Evolutionary conservation across 2,329 filamentous ascomycete species (phyloP).

Genomic region (Diaporthe helianthi): DNA sequence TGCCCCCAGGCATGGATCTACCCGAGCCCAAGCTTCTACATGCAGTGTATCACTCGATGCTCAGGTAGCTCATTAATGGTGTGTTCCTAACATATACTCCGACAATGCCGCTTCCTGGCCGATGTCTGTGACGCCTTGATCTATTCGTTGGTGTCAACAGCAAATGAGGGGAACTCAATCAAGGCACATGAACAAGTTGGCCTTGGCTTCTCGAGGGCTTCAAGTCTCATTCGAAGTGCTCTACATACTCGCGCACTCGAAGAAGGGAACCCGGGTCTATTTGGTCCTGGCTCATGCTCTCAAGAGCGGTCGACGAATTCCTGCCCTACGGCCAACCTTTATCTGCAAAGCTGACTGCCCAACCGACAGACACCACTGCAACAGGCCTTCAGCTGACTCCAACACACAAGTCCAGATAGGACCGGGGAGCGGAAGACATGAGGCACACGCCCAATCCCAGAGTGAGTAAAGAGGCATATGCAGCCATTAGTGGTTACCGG

Average conservation of each 20-base stretch:
- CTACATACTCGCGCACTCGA: neutral
- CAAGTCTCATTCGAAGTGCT: neutral
- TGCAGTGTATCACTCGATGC: slow-evolving; percentile 18
- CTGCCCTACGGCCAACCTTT: neutral
- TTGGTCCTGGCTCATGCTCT: neutral
- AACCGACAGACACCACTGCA: neutral
- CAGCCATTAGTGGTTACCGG: slow-evolving; percentile 13
- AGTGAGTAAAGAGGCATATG: neutral
- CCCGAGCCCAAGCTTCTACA: slow-evolving; percentile 22
- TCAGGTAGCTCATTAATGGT: neutral
- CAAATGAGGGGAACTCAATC: neutral
- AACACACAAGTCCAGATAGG: neutral
- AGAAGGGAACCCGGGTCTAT: neutral
- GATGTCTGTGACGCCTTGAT: neutral
- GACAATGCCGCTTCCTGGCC: neutral
- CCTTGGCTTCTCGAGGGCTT: neutral
- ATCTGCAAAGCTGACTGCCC: neutral
- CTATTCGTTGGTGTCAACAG: neutral
- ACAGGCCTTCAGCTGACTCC: neutral
- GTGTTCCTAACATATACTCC: slow-evolving; percentile 9
- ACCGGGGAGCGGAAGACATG: neutral
- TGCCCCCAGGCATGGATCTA: slow-evolving; percentile 29
- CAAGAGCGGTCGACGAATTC: neutral
- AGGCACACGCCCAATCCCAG: neutral
- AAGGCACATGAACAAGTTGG: neutral